phyloP scores from a whole-genome alignment of 805 yeast genomes.

The Nakazawaea holstii region DNA sequence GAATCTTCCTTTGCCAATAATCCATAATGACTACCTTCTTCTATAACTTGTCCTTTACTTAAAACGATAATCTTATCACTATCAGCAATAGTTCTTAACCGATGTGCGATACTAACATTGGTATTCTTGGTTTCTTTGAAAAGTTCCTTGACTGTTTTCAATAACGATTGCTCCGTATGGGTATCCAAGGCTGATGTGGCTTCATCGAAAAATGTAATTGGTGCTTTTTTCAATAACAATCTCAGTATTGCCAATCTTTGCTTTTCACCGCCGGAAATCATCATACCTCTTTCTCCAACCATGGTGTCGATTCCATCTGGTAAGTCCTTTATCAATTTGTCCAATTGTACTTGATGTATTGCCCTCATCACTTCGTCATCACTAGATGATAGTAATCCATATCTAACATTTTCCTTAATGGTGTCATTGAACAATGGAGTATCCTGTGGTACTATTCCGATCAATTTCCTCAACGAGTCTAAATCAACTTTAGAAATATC shows the following conservation, averaged over 20 bases:
- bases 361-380: slow-evolving; percentile 66
- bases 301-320: slow-evolving; percentile 84
- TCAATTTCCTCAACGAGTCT: slow-evolving; percentile 63
- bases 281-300: slow-evolving; percentile 97
- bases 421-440: slow-evolving; percentile 94
- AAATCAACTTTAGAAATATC: slow-evolving; percentile 73
- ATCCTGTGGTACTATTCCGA: slow-evolving; percentile 97
- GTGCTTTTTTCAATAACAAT: slow-evolving; percentile 77
- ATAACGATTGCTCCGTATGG: slow-evolving; percentile 83
- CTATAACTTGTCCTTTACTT: slow-evolving; percentile 71
- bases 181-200: slow-evolving; percentile 97
- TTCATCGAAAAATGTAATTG: slow-evolving; percentile 92
- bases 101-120: slow-evolving; percentile 87
- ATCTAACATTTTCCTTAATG: slow-evolving; percentile 79
- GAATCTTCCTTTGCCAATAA: slow-evolving; percentile 52
- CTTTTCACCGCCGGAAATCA: slow-evolving; percentile 99
- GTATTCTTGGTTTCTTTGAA: slow-evolving; percentile 58
- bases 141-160: slow-evolving; percentile 66
- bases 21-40: slow-evolving; percentile 78
- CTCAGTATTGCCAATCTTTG: slow-evolving; percentile 93
- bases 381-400: slow-evolving; percentile 71
- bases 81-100: slow-evolving; percentile 90
- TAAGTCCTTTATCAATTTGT: slow-evolving; percentile 53
- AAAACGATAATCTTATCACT: slow-evolving; percentile 90
- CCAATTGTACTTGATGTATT: slow-evolving; percentile 66